A percentile compares a stretch with the other conserved stretches of the same genome.
Evolutionary conservation across 352 stramenopile species (phyloP).

Genomic region (Stramenopiles sp.): DNA sequence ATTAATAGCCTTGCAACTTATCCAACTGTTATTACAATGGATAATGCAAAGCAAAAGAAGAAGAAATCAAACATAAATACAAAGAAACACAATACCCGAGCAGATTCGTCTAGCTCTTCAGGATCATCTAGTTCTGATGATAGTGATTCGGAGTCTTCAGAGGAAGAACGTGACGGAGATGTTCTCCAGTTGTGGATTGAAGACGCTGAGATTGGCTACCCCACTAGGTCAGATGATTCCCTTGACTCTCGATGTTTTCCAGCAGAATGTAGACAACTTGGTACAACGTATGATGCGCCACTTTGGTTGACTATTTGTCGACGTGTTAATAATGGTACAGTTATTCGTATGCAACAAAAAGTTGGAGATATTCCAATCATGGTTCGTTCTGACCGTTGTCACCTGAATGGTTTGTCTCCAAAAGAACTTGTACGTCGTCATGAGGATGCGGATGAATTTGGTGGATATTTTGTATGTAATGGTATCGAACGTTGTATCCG

Average conservation of each 20-base stretch:
- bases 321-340: conserved; percentile 16
- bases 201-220: conserved; percentile 40
- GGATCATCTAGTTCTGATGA: too few relatives aligned
- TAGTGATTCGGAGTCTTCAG: too few relatives aligned
- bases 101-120: too few relatives aligned
- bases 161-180: too few relatives aligned
- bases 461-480: conserved; percentile 96
- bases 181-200: conserved; percentile 52
- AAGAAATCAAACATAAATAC: too few relatives aligned
- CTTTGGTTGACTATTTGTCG: conserved; percentile 59
- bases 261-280: conserved; percentile 72
- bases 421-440: conserved; percentile 31
- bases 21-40: too few relatives aligned
- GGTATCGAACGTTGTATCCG: conserved; percentile 91
- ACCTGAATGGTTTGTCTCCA: conserved; percentile 44
- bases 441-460: conserved; percentile 83
- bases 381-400: conserved; percentile 73
- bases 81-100: too few relatives aligned
- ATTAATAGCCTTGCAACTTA: too few relatives aligned
- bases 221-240: conserved; percentile 21
- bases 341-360: conserved; percentile 19
- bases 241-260: conserved; percentile 35
- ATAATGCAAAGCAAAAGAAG: too few relatives aligned
- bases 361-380: conserved; percentile 88
- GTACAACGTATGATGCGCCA: conserved; percentile 69